phyloP scores from a whole-genome alignment of 2,329 filamentous ascomycete species.

The Exophiala mesophila region DNA sequence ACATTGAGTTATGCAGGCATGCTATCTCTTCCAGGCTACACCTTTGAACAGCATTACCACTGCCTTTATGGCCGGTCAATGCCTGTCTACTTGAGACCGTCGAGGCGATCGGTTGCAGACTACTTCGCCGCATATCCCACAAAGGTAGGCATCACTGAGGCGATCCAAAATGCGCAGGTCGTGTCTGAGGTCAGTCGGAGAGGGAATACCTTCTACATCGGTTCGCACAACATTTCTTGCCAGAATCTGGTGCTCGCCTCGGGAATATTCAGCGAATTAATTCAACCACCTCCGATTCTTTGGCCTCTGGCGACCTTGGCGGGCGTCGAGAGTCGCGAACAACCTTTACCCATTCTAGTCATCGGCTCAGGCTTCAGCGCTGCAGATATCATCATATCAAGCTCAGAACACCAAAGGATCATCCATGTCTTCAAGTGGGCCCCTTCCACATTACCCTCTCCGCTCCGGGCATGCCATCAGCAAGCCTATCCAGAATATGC shows the following conservation, averaged over 20 bases:
- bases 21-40: conserved; percentile 57
- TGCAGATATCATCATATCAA: conserved; percentile 56
- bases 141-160: conserved; percentile 48
- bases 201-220: conserved; percentile 45
- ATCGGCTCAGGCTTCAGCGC: conserved; percentile 60
- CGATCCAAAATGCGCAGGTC: conserved; percentile 41
- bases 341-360: conserved; percentile 46
- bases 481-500: conserved; percentile 61
- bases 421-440: conserved; percentile 59
- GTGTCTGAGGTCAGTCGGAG: conserved; percentile 43
- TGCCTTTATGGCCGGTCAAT: conserved; percentile 38
- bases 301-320: conserved; percentile 40
- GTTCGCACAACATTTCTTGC: conserved; percentile 50
- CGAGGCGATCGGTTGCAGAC: conserved; percentile 49
- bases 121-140: conserved; percentile 53
- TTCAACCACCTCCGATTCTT: conserved; percentile 48
- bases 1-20: conserved; percentile 59
- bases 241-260: conserved; percentile 55
- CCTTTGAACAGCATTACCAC: conserved; percentile 50
- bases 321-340: conserved; percentile 8
- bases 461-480: conserved; percentile 55
- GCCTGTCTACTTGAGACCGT: conserved; percentile 52
- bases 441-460: conserved; percentile 52
- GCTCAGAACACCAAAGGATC: conserved; percentile 46
- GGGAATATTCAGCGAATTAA: conserved; percentile 53